phyloP scores from a whole-genome alignment of 352 stramenopile genomes.

The Hyaloperonospora brassicae region DNA sequence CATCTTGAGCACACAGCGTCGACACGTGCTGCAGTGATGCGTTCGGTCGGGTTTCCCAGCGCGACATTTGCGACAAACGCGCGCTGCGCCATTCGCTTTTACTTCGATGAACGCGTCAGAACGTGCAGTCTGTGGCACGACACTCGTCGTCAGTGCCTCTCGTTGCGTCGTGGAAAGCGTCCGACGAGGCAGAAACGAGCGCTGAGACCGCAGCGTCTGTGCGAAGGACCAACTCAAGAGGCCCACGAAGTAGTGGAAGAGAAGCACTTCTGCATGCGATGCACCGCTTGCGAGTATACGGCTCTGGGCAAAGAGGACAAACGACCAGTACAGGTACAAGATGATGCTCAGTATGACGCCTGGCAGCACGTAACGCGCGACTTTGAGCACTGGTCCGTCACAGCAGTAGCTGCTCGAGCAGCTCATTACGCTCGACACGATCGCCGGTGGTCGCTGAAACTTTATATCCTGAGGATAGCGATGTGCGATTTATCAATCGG shows the following conservation, averaged over 20 bases:
- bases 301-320: conserved; percentile 46
- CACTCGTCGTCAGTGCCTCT: conserved; percentile 6
- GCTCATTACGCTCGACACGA: too few species aligned
- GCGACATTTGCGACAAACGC: conserved; percentile 72
- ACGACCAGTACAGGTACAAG: conserved; percentile 55
- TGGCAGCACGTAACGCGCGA: conserved; percentile 52
- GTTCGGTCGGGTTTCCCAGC: conserved; percentile 67
- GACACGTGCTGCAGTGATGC: conserved; percentile 77
- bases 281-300: conserved; percentile 29
- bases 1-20: conserved; percentile 80
- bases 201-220: conserved; percentile 44
- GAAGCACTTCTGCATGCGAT: conserved; percentile 27
- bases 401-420: conserved; percentile 39
- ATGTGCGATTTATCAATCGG: too few species aligned
- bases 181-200: conserved; percentile 45
- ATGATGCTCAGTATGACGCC: conserved; percentile 45
- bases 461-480: too few species aligned
- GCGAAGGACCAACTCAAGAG: conserved; percentile 52
- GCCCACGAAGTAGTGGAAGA: conserved; percentile 49
- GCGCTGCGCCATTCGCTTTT: conserved; percentile 61
- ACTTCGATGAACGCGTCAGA: conserved; percentile 34
- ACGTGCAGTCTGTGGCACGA: background rate
- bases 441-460: too few species aligned
- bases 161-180: conserved; percentile 14
- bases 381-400: conserved; percentile 40